Evolutionary conservation across 2,329 filamentous ascomycete species (phyloP), one percentile per base, ranked within the genome.

Genomic region (Apiospora rasikravindrae): DNA sequence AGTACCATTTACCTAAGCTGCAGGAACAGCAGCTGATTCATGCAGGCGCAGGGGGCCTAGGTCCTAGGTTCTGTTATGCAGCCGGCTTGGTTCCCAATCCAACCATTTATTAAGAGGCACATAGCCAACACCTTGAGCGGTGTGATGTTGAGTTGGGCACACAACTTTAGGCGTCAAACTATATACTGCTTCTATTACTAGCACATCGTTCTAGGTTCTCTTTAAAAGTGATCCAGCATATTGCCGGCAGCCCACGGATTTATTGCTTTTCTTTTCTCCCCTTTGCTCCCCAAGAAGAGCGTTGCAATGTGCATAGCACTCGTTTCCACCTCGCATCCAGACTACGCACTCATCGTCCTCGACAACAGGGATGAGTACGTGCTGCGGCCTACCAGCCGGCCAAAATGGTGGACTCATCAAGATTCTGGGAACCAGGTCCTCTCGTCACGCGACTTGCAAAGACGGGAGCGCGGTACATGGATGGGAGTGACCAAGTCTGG

Each of bases 281-380:
- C 29, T 40, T 64, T 13, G 29, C 22, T n/a, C 40, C 10, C 19
- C 29, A 24, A n/a, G 11, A 40, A 64, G 26, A 69, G 47, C 49
- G 44, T 42, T 73, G 81, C 69, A 71, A 95, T 95, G 93, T 95
- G 93, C 80, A 95, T 95, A 83, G 91, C 90, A 68, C 85, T 95
- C 66, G 84, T 94, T 72, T 94, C 93, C 37, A 95, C 93, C 24
- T 88, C 91, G 66, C 93, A 95, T 79, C 93, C 93, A 13, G 85
- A 88, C 75, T 95, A 95, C 82, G 88, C 92, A 37, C 86, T 95
- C 73, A 92, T 96, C 77, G 83, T 94, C 73, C 85, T 95, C 79
- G 90, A 95, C 83, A 96, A 96, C 81, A 89, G 93, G 77, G 93
- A 96, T 84, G 93, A 92, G 80, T 92, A 88, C 82, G 89, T 92